A percentile compares a stretch with the other conserved stretches of the same genome.
Evolutionary conservation across 2,329 filamentous ascomycete species (phyloP).

Genomic region (Magnaporthiopsis incrustans): DNA sequence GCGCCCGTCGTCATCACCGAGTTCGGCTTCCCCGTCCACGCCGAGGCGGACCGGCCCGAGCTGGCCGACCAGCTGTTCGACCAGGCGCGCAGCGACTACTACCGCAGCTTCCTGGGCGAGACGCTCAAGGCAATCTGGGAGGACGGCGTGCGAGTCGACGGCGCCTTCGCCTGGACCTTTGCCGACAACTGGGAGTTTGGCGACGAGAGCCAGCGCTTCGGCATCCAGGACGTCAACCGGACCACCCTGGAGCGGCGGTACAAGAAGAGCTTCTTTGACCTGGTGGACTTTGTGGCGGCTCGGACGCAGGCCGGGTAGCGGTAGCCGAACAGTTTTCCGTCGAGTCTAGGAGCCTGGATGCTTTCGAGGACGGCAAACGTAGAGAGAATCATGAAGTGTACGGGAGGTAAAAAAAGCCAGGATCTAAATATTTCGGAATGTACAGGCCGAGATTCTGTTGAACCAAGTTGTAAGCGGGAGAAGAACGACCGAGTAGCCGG

Average conservation of each 20-base stretch:
- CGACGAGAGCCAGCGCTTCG: conserved; percentile 8
- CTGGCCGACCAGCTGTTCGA: conserved; percentile 32
- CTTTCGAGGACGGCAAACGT: no score
- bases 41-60: conserved; percentile 32
- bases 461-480: no score
- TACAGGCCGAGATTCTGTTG: conserved; percentile 31
- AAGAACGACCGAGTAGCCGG: conserved; percentile 33
- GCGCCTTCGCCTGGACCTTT: conserved; percentile 45
- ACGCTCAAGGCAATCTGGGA: conserved; percentile 47
- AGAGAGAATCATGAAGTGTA: no score
- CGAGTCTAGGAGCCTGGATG: no score
- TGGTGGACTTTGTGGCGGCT: conserved; percentile 6
- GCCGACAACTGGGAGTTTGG: conserved; percentile 1
- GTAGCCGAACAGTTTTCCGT: no score
- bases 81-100: conserved; percentile 44
- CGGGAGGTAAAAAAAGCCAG: conserved; percentile 16
- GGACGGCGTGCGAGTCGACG: conserved; percentile 46
- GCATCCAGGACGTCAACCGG: conserved; percentile 9
- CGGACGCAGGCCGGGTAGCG: neutral
- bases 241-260: conserved; percentile 4
- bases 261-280: conserved; percentile 10
- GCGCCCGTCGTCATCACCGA: conserved; percentile 41
- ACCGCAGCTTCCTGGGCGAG: conserved; percentile 32
- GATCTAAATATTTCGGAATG: conserved; percentile 44
- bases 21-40: conserved; percentile 46